Evolutionary conservation across 1,139 yeast genomes (phyloP).

Genomic region (Spencermartinsiella ligniputridi): DNA sequence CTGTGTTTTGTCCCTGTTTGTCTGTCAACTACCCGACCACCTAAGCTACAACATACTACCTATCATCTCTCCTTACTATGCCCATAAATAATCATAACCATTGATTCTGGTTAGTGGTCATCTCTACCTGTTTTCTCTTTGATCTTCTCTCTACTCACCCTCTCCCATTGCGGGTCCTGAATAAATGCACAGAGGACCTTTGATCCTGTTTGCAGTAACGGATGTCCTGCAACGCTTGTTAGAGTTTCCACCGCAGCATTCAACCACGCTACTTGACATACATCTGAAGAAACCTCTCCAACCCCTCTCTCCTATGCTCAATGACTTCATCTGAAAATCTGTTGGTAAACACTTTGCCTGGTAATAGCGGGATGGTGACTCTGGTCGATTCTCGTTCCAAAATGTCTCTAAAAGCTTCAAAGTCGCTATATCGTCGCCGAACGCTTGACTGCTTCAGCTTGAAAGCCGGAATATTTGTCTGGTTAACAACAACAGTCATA

Average conservation of each 20-base stretch:
- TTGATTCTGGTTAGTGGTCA: too few species aligned
- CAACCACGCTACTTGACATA: conserved; percentile 16
- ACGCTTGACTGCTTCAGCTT: conserved; percentile 61
- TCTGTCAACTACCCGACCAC: too few species aligned
- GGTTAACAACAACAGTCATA: background rate
- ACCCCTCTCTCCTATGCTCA: conserved; percentile 76
- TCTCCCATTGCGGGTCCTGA: conserved; percentile 83
- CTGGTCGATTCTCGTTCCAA: conserved; percentile 70
- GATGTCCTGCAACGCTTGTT: conserved; percentile 81
- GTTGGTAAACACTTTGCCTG: conserved; percentile 74
- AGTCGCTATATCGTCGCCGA: conserved; percentile 85
- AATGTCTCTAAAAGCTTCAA: conserved; percentile 71
- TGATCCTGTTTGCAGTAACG: conserved; percentile 87
- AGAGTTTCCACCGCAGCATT: too few species aligned
- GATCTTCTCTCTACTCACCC: conserved; percentile 31
- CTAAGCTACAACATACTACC: too few species aligned
- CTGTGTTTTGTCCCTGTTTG: too few species aligned
- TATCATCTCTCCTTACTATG: too few species aligned
- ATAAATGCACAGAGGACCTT: conserved; percentile 76
- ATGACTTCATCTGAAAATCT: conserved; percentile 81
- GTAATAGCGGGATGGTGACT: conserved; percentile 81
- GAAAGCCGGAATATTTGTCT: conserved; percentile 72
- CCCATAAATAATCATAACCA: too few species aligned
- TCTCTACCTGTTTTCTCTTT: too few species aligned
- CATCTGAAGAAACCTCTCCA: conserved; percentile 71